phyloP scores from a whole-genome alignment of 2,329 filamentous ascomycete species.

The Helicocarpus griseus region DNA sequence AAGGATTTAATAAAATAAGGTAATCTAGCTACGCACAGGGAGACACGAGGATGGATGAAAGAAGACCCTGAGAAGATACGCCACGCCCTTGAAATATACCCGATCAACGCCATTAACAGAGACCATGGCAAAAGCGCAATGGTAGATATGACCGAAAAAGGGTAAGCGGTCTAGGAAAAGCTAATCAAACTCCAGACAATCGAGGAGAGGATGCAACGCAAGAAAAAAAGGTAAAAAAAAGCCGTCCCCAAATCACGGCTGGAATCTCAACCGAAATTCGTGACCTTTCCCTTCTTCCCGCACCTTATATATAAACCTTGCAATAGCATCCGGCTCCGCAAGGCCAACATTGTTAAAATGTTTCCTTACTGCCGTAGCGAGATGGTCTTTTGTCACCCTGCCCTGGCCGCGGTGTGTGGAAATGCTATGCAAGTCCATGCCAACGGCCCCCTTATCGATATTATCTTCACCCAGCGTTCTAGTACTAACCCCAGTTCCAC shows the following conservation, averaged over 20 bases:
- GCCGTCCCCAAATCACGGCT: constrained; percentile 20
- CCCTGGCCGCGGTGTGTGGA: constrained; percentile 20
- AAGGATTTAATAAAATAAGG: no score
- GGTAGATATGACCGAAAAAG: no score
- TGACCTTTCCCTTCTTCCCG: constrained; percentile 34
- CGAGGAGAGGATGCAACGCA: background rate
- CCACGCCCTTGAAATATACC: no score
- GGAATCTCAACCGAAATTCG: constrained; percentile 34
- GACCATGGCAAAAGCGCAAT: no score
- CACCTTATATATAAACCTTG: constrained; percentile 40
- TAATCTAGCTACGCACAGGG: no score
- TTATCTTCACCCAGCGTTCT: background rate
- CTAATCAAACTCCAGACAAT: no score
- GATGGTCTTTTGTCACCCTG: constrained; percentile 32
- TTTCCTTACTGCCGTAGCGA: constrained; percentile 35
- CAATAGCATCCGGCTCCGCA: constrained; percentile 38
- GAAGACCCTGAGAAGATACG: no score
- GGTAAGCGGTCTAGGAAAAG: background rate
- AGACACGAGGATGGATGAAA: no score
- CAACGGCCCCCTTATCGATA: background rate
- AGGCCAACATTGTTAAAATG: constrained; percentile 39
- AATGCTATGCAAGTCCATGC: background rate
- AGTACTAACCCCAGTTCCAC: background rate
- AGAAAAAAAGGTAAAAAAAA: background rate
- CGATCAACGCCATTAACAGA: no score